Conservation (phyloP, 2,329 filamentous ascomycete genomes). For the Aspergillus sp. region DNA sequence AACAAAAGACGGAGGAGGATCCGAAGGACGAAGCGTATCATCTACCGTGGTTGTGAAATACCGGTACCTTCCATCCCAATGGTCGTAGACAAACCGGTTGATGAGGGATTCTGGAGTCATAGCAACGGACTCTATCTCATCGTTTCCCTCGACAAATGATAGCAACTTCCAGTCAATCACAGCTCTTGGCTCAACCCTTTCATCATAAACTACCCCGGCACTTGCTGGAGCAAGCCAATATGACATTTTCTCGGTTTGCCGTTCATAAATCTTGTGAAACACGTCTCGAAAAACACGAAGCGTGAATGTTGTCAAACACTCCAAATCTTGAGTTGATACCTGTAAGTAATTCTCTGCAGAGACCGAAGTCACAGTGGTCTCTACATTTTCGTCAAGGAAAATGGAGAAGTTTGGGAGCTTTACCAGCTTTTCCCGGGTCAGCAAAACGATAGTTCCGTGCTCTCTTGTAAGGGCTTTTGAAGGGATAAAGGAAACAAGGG, state of each 20-base stretch:
- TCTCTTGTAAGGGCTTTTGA: slow-evolving; percentile 53
- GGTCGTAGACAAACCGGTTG: slow-evolving; percentile 53
- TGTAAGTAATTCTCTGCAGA: slow-evolving; percentile 34
- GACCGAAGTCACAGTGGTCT: slow-evolving; percentile 54
- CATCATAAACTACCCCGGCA: slow-evolving; percentile 4
- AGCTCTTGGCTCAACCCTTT: slow-evolving; percentile 3
- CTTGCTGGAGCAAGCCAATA: slow-evolving; percentile 73
- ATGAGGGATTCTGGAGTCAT: slow-evolving; percentile 37
- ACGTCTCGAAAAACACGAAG: slow-evolving; percentile 73
- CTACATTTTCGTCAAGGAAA: slow-evolving; percentile 62
- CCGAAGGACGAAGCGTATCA: slow-evolving; percentile 23
- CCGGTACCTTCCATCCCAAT: slow-evolving; percentile 53
- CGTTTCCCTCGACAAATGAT: slow-evolving; percentile 30
- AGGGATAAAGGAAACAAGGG: slow-evolving; percentile 55
- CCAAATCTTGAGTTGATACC: slow-evolving; percentile 40
- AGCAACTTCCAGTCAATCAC: slow-evolving; percentile 44
- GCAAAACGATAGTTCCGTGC: slow-evolving; percentile 62
- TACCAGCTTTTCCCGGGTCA: slow-evolving; percentile 65
- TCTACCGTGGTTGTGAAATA: slow-evolving; percentile 48
- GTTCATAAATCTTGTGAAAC: slow-evolving; percentile 81
- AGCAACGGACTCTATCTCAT: slow-evolving; percentile 34
- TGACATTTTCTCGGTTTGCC: slow-evolving; percentile 59
- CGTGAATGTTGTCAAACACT: slow-evolving; percentile 66
- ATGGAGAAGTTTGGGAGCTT: slow-evolving; percentile 64
- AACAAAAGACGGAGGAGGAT: slow-evolving; percentile 28